phyloP scores from a whole-genome alignment of 129 eudicot species.

The Escallonia herrerae region DNA sequence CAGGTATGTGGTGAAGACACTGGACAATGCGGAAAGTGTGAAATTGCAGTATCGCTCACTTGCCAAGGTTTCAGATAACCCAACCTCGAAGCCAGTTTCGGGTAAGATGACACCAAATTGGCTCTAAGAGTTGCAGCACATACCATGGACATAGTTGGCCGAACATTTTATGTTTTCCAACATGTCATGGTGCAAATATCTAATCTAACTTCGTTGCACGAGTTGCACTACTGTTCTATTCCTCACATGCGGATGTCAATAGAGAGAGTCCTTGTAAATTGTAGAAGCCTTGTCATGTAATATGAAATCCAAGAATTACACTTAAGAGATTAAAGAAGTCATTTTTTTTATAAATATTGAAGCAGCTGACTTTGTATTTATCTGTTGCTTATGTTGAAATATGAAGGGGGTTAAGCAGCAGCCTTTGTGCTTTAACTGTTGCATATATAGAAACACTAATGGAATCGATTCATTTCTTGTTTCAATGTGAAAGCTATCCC shows the following conservation, averaged over 20 bases:
- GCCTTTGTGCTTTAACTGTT: no score
- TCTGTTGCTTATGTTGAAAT: background rate
- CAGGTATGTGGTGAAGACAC: constrained; percentile 96
- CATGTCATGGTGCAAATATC: background rate
- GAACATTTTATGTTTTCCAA: background rate
- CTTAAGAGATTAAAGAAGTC: background rate
- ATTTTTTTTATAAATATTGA: background rate
- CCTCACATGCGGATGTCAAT: background rate
- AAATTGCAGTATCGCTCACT: constrained; percentile 91
- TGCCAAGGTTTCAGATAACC: constrained; percentile 55
- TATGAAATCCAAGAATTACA: background rate
- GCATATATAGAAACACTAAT: no score
- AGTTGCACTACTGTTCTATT: background rate
- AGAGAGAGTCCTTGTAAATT: constrained; percentile 14
- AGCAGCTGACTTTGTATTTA: background rate
- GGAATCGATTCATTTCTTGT: no score
- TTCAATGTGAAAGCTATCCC: background rate
- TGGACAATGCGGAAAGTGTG: constrained; percentile 94
- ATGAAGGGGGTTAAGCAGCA: background rate
- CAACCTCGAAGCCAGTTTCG: constrained; percentile 26
- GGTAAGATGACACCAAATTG: constrained; percentile 43
- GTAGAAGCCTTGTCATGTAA: constrained; percentile 11
- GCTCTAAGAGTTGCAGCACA: constrained; percentile 20
- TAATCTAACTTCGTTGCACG: background rate
- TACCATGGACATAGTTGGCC: constrained; percentile 4